These are phyloP conservation scores for Plasmodium fragile DNA, from an alignment of 169 alveolate genomes.

Conservation along the genomic window DNA sequence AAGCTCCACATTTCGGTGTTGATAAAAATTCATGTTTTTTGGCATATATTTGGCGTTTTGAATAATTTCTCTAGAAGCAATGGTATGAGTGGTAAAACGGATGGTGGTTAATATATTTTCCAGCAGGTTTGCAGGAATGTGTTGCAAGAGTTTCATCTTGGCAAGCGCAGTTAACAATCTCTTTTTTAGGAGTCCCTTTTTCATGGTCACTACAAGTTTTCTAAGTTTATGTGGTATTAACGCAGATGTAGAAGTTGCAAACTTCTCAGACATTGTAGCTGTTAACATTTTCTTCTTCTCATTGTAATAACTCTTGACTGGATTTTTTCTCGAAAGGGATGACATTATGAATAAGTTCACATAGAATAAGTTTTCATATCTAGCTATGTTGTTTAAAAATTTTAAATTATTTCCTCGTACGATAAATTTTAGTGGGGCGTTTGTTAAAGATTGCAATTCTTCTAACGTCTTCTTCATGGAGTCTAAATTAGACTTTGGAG, in stretches of 20 bases:
- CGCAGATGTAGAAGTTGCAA: conserved; percentile 83
- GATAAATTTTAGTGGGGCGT: conserved; percentile 32
- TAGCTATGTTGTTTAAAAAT: conserved; percentile 24
- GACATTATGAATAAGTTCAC: conserved; percentile 47
- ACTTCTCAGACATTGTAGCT: conserved; percentile 78
- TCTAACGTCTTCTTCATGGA: conserved; percentile 8
- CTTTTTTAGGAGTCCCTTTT: conserved; percentile 79
- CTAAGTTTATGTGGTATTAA: conserved; percentile 83
- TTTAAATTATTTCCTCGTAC: conserved; percentile 58
- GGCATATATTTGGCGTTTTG: conserved; percentile 72
- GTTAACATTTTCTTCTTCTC: conserved; percentile 76
- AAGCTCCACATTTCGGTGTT: not conserved
- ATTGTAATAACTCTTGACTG: conserved; percentile 75
- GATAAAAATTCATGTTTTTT: not conserved
- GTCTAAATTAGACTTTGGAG: conserved; percentile 33
- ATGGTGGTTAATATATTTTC: conserved; percentile 80
- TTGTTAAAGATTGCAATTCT: conserved; percentile 21
- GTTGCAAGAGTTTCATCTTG: conserved; percentile 78
- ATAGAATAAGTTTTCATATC: conserved; percentile 40
- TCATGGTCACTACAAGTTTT: conserved; percentile 78
- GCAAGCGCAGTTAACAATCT: conserved; percentile 79
- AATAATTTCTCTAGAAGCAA: conserved; percentile 81
- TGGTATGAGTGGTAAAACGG: conserved; percentile 84
- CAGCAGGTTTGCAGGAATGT: conserved; percentile 78
- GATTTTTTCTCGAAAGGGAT: conserved; percentile 34